phyloP scores from a whole-genome alignment of 805 yeast genomes.

The Nakazawaea siamensis region DNA sequence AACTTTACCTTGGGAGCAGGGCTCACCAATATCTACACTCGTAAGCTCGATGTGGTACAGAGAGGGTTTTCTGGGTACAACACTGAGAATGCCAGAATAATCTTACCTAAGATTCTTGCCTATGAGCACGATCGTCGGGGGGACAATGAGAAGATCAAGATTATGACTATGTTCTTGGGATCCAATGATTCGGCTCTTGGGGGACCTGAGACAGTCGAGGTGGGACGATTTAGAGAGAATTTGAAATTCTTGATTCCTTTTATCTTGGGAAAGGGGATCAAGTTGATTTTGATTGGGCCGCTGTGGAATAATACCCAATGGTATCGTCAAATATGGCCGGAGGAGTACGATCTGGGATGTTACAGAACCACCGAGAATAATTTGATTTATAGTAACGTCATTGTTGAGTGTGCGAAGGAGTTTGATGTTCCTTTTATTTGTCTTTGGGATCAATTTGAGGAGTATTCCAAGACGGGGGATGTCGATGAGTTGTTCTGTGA shows the following conservation, averaged over 20 bases:
- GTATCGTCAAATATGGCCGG: conserved; percentile 28
- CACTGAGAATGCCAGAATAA: conserved; percentile 45
- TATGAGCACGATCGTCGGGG: conserved; percentile 31
- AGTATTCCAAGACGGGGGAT: conserved; percentile 22
- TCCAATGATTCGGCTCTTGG: conserved; percentile 61
- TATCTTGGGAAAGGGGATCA: conserved; percentile 33
- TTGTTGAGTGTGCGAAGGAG: conserved; percentile 34
- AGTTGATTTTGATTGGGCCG: conserved; percentile 56
- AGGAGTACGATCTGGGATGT: conserved; percentile 29
- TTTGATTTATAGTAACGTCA: conserved; percentile 41
- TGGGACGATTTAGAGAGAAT: conserved; percentile 42
- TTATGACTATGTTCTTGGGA: conserved; percentile 64
- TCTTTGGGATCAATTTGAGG: conserved; percentile 35
- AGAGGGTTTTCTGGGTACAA: conserved; percentile 79
- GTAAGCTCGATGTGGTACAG: conserved; percentile 60
- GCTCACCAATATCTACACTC: conserved; percentile 30
- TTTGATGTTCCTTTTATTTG: conserved; percentile 52
- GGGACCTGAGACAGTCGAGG: conserved; percentile 35
- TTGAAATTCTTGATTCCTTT: conserved; percentile 31
- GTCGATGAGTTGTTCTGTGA: conserved; percentile 24
- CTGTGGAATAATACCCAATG: conserved; percentile 40
- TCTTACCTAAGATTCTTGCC: conserved; percentile 43
- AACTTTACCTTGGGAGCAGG: conserved; percentile 16
- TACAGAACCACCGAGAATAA: conserved; percentile 38
- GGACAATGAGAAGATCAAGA: conserved; percentile 23